Percentiles rank a stretch among this genome's conserved stretches.
phyloP scores from a whole-genome alignment of 2,329 filamentous ascomycete genomes.

The Penicillium rolfsii region DNA sequence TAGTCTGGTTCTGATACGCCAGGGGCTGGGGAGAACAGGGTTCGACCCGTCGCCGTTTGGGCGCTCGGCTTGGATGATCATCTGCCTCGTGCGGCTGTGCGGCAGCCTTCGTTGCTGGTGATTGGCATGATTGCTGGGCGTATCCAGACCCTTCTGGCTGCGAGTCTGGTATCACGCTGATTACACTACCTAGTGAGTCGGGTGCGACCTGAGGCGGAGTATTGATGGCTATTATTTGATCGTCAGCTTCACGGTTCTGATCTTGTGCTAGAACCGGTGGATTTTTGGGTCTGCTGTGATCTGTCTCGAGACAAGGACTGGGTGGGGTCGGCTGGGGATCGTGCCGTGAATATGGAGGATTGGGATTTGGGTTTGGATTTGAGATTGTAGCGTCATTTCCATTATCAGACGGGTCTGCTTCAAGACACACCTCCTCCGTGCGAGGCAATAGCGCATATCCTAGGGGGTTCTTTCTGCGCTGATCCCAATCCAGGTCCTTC shows the following conservation, averaged over 20 bases:
- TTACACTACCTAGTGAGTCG: constrained; percentile 38
- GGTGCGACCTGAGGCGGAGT: constrained; percentile 1
- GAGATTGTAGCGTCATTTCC: neutral
- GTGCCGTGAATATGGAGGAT: neutral
- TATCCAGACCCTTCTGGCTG: constrained; percentile 30
- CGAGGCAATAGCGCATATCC: neutral
- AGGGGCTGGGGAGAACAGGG: neutral
- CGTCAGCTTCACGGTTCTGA: neutral
- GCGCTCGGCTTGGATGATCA: neutral
- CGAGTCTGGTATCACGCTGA: constrained; percentile 48
- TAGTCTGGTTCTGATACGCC: neutral
- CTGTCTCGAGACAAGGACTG: neutral
- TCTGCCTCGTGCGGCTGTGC: constrained; percentile 1
- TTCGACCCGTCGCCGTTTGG: constrained; percentile 10
- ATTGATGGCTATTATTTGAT: neutral
- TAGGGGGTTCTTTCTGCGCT: neutral
- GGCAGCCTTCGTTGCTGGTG: neutral
- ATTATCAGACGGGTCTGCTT: neutral
- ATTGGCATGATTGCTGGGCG: neutral
- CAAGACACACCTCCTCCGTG: neutral
- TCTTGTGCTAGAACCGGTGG: neutral
- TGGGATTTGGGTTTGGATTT: neutral
- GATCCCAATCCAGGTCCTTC: no score
- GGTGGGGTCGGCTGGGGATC: neutral
- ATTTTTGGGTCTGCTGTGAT: constrained; percentile 3